phyloP scores from a whole-genome alignment of 495 filamentous ascomycete genomes.

The Articulospora tetracladia region DNA sequence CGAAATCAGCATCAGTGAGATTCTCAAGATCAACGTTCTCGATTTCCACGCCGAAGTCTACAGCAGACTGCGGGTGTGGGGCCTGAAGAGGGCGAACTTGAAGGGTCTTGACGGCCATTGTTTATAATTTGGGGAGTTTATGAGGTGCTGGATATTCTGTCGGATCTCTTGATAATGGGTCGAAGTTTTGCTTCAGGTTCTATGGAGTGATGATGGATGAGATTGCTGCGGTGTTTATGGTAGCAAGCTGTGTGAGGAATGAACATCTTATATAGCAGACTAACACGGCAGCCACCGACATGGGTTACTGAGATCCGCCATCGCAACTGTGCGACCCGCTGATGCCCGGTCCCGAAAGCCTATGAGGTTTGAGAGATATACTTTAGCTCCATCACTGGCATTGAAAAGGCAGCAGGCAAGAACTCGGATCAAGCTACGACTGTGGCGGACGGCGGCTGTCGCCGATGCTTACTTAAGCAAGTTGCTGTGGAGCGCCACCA shows the following conservation, averaged over 20 bases:
- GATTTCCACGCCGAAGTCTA: slow-evolving; percentile 57
- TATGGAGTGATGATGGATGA: neutral
- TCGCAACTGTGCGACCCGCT: neutral
- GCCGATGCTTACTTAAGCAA: neutral
- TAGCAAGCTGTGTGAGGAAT: neutral
- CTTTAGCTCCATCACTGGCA: neutral
- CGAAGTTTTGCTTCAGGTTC: neutral
- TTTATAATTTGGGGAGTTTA: neutral
- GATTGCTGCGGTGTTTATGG: neutral
- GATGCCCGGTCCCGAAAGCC: neutral
- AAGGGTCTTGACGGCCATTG: slow-evolving; percentile 24
- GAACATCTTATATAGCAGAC: neutral
- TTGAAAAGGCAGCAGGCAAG: neutral
- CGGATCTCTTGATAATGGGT: neutral
- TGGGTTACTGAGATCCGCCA: neutral
- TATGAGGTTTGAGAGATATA: neutral
- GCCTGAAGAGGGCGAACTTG: slow-evolving; percentile 38
- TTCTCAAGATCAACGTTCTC: slow-evolving; percentile 54
- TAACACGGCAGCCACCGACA: neutral
- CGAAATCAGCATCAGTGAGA: slow-evolving; percentile 56
- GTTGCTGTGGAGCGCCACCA: neutral
- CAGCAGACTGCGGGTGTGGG: slow-evolving; percentile 39
- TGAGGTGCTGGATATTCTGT: neutral
- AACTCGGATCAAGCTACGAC: neutral
- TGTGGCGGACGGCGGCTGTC: neutral